These are phyloP conservation scores for Zygoascus flipseniorum DNA, from an alignment of 805 yeast genomes.

Conservation along the genomic window DNA sequence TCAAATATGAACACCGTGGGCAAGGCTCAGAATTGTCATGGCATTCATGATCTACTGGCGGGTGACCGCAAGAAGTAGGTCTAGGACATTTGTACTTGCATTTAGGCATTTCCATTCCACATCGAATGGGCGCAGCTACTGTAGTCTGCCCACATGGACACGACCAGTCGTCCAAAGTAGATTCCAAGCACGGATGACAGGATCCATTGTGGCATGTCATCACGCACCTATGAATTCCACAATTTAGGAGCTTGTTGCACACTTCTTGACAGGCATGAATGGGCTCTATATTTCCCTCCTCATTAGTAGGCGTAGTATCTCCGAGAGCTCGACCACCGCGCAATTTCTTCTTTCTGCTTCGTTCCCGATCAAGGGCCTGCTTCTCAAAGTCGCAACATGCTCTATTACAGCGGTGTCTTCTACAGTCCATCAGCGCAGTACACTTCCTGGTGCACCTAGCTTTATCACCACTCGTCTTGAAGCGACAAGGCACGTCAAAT, in stretches of 20 bases:
- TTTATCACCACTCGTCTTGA: constrained; percentile 38
- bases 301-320: constrained; percentile 24
- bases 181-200: constrained; percentile 73
- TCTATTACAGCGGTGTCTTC: constrained; percentile 65
- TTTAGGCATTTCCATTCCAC: constrained; percentile 61
- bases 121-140: constrained; percentile 73
- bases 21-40: constrained; percentile 57
- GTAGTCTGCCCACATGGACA: constrained; percentile 79
- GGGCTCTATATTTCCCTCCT: constrained; percentile 55
- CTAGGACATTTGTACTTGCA: constrained; percentile 62
- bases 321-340: constrained; percentile 35
- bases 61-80: constrained; percentile 57
- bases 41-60: constrained; percentile 58
- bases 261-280: constrained; percentile 61
- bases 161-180: constrained; percentile 66
- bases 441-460: constrained; percentile 70
- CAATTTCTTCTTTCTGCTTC: constrained; percentile 37
- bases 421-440: constrained; percentile 64
- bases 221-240: constrained; percentile 62
- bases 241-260: constrained; percentile 54
- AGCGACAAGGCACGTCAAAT: constrained; percentile 58
- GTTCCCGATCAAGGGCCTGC: constrained; percentile 48
- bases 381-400: constrained; percentile 66
- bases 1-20: constrained; percentile 66
- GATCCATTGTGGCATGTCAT: constrained; percentile 72